These are phyloP conservation scores for Colletotrichum zoysiae DNA, from an alignment of 2,329 filamentous ascomycete genomes.

Conservation along the genomic window DNA sequence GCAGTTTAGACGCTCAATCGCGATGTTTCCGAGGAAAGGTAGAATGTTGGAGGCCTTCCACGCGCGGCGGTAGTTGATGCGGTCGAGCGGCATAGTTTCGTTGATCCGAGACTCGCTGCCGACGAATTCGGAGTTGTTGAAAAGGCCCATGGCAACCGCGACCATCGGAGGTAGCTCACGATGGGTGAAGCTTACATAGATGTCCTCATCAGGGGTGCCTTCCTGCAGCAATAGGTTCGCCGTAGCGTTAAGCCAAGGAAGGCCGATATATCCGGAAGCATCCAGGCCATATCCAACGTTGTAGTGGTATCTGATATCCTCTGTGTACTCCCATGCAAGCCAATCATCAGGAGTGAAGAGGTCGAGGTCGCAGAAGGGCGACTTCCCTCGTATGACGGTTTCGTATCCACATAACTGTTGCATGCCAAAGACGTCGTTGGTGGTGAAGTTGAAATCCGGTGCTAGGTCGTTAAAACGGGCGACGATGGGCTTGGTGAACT, in stretches of 20 bases:
- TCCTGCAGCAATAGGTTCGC: slow-evolving; percentile 60
- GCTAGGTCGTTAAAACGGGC: slow-evolving; percentile 66
- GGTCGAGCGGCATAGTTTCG: slow-evolving; percentile 72
- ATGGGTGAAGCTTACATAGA: slow-evolving; percentile 78
- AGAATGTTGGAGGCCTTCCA: slow-evolving; percentile 74
- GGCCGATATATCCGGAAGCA: slow-evolving; percentile 69
- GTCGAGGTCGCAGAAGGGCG: slow-evolving; percentile 70
- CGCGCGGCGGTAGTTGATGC: slow-evolving; percentile 72
- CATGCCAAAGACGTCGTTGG: slow-evolving; percentile 73
- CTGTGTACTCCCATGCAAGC: slow-evolving; percentile 75
- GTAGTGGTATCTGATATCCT: slow-evolving; percentile 74
- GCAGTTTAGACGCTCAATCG: slow-evolving; percentile 75
- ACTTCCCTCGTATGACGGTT: slow-evolving; percentile 71
- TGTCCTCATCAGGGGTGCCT: slow-evolving; percentile 61
- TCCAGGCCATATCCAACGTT: slow-evolving; percentile 74
- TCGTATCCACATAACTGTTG: slow-evolving; percentile 76
- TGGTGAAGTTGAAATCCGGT: slow-evolving; percentile 72
- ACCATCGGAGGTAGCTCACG: slow-evolving; percentile 76
- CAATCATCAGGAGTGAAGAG: slow-evolving; percentile 73
- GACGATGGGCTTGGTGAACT: slow-evolving; percentile 72
- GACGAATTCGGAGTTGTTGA: slow-evolving; percentile 74
- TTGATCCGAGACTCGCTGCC: slow-evolving; percentile 62
- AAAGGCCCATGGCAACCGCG: slow-evolving; percentile 75
- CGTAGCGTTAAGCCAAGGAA: slow-evolving; percentile 76
- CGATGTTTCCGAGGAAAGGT: slow-evolving; percentile 75